A percentile compares a stretch with the other conserved stretches of the same genome.
Evolutionary conservation across 805 yeast species (phyloP).

Genomic region (Kuraishia ogatae): DNA sequence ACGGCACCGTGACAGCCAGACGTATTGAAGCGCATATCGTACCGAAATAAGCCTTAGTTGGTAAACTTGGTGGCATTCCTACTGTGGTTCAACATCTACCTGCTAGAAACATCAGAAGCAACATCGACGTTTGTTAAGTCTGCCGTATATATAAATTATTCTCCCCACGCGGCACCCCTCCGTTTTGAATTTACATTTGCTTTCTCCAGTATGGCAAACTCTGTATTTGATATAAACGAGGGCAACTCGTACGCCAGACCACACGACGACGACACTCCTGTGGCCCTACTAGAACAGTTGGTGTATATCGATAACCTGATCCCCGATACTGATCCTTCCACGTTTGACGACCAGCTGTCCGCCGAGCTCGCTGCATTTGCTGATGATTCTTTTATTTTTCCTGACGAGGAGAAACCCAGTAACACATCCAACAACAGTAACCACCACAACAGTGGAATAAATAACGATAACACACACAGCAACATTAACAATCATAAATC

Average conservation of each 20-base stretch:
- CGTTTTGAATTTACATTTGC: no score
- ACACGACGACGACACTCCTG: slow-evolving; percentile 23
- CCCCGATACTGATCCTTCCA: slow-evolving; percentile 31
- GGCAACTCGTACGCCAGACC: not conserved
- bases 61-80: no score
- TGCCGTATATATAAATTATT: no score
- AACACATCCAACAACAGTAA: slow-evolving; percentile 12
- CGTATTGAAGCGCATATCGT: no score
- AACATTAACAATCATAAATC: not conserved
- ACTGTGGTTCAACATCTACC: no score
- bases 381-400: slow-evolving; percentile 70
- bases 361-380: slow-evolving; percentile 77
- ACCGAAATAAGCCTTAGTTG: no score
- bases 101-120: no score
- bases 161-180: no score
- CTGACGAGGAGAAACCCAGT: slow-evolving; percentile 70
- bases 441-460: slow-evolving; percentile 1
- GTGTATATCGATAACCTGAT: slow-evolving; percentile 75
- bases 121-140: no score
- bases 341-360: slow-evolving; percentile 42
- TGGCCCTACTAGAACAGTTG: slow-evolving; percentile 59
- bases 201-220: no score
- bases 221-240: no score
- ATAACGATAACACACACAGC: not conserved
- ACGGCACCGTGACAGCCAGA: no score